Conservation (phyloP, 805 yeast species). For the Wickerhamomyces bovis region DNA sequence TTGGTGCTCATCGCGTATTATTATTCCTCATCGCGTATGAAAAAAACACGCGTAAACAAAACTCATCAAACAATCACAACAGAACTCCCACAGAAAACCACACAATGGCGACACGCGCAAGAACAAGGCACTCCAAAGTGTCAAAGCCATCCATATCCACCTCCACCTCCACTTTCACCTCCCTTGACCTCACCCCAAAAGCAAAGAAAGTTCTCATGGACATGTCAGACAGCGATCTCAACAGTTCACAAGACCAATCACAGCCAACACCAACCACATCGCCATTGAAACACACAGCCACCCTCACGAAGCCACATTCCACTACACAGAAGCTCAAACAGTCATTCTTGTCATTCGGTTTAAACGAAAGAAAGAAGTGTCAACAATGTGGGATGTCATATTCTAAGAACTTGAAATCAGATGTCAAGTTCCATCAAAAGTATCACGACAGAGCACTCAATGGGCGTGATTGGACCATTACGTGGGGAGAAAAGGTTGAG, state of each 20-base stretch:
- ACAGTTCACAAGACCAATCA: not conserved
- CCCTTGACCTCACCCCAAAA: not conserved
- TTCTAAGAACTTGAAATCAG: conserved; percentile 33
- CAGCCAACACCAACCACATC: not conserved
- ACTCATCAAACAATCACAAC: no score
- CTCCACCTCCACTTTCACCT: not conserved
- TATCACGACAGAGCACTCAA: conserved; percentile 44
- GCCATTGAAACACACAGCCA: not conserved
- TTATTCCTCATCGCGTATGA: no score
- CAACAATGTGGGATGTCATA: conserved; percentile 50
- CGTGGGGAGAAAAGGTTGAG: conserved; percentile 27
- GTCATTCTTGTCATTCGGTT: conserved; percentile 13
- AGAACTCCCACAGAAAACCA: no score
- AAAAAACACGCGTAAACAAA: not conserved
- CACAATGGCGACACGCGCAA: not conserved
- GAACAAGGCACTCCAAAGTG: not conserved
- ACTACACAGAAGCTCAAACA: conserved; percentile 8
- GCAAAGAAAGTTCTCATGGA: not conserved
- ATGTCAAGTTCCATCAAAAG: conserved; percentile 40
- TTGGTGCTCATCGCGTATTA: no score
- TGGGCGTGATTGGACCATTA: conserved; percentile 44
- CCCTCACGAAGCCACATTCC: not conserved
- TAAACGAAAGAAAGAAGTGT: conserved; percentile 31
- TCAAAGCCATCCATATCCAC: not conserved
- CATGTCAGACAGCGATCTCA: not conserved